These are phyloP conservation scores for Elongisporangium undulatum DNA, from an alignment of 352 stramenopile genomes.

Conservation along the genomic window DNA sequence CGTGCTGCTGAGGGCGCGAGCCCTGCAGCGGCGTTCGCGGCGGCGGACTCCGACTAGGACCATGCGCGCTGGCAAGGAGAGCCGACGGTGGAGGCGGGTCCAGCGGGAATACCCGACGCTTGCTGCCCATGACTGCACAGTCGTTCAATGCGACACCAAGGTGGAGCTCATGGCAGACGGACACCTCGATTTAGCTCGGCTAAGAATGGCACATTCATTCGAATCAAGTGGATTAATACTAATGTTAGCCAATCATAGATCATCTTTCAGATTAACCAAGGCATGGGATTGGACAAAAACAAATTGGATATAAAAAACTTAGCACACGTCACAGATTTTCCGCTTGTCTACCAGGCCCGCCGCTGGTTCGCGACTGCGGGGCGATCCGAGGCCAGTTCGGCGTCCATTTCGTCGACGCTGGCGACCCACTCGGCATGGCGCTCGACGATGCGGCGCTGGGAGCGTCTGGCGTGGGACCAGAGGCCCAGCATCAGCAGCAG, in stretches of 20 bases:
- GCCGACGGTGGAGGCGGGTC: slow-evolving; percentile 3
- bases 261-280: neutral
- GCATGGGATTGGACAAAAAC: neutral
- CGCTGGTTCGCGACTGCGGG: neutral
- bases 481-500: slow-evolving; percentile 18
- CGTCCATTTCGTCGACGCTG: slow-evolving; percentile 24
- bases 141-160: neutral
- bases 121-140: slow-evolving; percentile 10
- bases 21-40: slow-evolving; percentile 45
- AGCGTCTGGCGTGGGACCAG: slow-evolving; percentile 16
- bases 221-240: neutral
- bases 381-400: slow-evolving; percentile 8
- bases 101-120: slow-evolving; percentile 37
- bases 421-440: slow-evolving; percentile 20
- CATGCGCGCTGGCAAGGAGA: neutral
- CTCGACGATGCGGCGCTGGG: slow-evolving; percentile 13
- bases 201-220: slow-evolving; percentile 10
- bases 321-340: slow-evolving; percentile 9
- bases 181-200: slow-evolving; percentile 6
- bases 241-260: neutral
- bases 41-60: slow-evolving; percentile 23
- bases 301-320: neutral
- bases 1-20: slow-evolving; percentile 9
- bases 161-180: neutral
- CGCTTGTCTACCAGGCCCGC: neutral